Percentiles rank a stretch among this genome's conserved stretches.
These are phyloP conservation scores for Aleurites moluccanus DNA, from an alignment of 441 rosid genomes.

Conservation along the genomic window DNA sequence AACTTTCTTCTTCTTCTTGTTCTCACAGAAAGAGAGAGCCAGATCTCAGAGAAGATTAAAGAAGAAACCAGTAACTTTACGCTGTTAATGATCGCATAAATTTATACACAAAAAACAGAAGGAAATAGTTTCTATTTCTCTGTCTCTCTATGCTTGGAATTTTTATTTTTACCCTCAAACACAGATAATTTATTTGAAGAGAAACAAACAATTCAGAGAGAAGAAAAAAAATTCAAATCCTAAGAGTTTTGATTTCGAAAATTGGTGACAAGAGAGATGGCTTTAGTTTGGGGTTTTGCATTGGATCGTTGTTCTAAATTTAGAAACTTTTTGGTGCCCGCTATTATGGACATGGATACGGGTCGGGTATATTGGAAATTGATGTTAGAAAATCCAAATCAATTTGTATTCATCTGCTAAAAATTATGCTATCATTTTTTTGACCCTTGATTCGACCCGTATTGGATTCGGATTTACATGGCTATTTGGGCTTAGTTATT, in stretches of 20 bases:
- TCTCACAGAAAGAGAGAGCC: slow-evolving; percentile 4
- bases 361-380: no score
- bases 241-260: not conserved
- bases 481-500: no score
- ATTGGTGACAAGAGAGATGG: not conserved
- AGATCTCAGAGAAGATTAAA: slow-evolving; percentile 21
- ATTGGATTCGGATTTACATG: no score
- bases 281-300: slow-evolving; percentile 20
- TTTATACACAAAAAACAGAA: not conserved
- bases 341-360: not conserved
- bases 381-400: no score
- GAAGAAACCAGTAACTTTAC: slow-evolving; percentile 5
- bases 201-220: not conserved
- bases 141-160: not conserved
- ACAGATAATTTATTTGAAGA: not conserved
- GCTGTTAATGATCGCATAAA: slow-evolving; percentile 15
- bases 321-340: not conserved
- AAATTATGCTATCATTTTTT: no score
- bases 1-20: slow-evolving; percentile 20
- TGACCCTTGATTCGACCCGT: no score
- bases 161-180: not conserved
- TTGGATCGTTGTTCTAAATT: slow-evolving; percentile 4
- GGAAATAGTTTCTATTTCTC: not conserved
- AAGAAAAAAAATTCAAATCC: not conserved
- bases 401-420: no score